These are phyloP conservation scores for Curvularia spicifera DNA, from an alignment of 2,329 filamentous ascomycete species.

Conservation along the genomic window DNA sequence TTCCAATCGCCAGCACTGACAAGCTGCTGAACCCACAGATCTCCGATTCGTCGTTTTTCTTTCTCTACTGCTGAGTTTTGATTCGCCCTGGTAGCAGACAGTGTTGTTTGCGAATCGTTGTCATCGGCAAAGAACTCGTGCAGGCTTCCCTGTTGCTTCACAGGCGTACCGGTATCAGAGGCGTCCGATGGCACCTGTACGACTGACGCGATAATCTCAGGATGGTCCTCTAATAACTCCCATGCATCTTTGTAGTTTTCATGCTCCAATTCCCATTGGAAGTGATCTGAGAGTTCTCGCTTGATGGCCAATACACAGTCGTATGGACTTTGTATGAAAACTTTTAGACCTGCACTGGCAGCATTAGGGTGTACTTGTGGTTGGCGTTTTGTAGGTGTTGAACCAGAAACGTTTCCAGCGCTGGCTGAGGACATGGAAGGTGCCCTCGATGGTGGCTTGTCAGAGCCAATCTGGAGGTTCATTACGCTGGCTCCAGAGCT, in stretches of 20 bases:
- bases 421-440: constrained; percentile 45
- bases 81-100: constrained; percentile 62
- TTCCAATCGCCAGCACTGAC: constrained; percentile 77
- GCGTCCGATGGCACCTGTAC: constrained; percentile 48
- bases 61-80: constrained; percentile 74
- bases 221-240: constrained; percentile 87
- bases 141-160: constrained; percentile 54
- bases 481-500: constrained; percentile 81
- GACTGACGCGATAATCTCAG: constrained; percentile 65
- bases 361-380: constrained; percentile 56
- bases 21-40: constrained; percentile 90
- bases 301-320: constrained; percentile 94
- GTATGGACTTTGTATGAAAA: constrained; percentile 95
- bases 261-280: constrained; percentile 83
- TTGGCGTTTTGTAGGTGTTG: constrained; percentile 32
- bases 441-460: constrained; percentile 39
- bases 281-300: constrained; percentile 82
- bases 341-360: constrained; percentile 69
- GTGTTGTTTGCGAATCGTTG: constrained; percentile 63
- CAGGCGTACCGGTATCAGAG: constrained; percentile 53
- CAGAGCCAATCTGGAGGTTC: constrained; percentile 52
- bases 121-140: constrained; percentile 78
- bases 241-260: constrained; percentile 84
- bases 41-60: constrained; percentile 89
- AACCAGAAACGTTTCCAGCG: constrained; percentile 36